Base-by-base conservation (phyloP, 345 rosid species). In the Lenwebbia sp. region DNA sequence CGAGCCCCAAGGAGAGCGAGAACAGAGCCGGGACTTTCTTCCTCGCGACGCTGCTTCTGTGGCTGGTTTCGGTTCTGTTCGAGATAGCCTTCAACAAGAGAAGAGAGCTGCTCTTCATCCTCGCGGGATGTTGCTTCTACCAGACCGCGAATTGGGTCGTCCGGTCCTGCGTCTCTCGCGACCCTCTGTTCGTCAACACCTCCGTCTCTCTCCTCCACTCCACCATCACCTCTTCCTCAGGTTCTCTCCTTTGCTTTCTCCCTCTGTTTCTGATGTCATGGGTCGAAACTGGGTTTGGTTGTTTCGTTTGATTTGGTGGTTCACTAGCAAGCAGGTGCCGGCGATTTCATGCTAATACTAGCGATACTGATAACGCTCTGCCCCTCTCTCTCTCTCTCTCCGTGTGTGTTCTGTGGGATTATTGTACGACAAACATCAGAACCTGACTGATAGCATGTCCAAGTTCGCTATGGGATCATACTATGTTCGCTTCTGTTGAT, bases 161-260 rank as follows among this genome's bases (percentile, higher is more conserved):
- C 87, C 93, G 98, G 33, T 30, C 70, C 40, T 83, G 57, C 86
- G 87, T 95, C 83, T 95, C 96, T 88, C 98, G 98, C 83, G 98
- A 95, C 83, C 94, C 97, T 88, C 93, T 95, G 87, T 94, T 95
- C 57, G 99, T 96, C 54, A 96, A 95, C 30, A 96, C 98, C 89
- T 91, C 93, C 44, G 98, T 95, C 85, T 96, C 99, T 83, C 97
- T 96, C 75, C 93, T 96, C 89, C 99, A 96, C 89, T 95, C 99
- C 62, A 83, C 93, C 56, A 40, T 93, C 86, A 94, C 96, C 85
- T 96, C 99, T 47, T 88, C 88, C 83, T 95, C 98, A 93, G 99
- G 99, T 85, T 25, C 62, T 41, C 82, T 44, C 55, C 11, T 19
- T 60, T 53, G 2, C 6, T 26, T 47, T 14, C 49, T 84, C 15